phyloP scores from a whole-genome alignment of 129 eudicot genomes.

The Oenanthe sinensis region DNA sequence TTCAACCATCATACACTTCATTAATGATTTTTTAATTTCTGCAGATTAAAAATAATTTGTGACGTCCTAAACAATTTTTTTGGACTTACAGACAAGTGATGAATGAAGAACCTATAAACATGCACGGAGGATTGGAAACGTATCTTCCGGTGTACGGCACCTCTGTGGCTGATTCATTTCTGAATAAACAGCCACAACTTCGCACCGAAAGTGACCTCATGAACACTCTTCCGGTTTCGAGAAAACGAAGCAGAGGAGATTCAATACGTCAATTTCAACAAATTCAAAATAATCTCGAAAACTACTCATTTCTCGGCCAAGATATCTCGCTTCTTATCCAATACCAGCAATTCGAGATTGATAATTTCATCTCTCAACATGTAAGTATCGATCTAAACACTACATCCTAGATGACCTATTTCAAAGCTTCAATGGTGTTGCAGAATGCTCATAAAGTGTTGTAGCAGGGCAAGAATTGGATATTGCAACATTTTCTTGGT shows the following conservation, averaged over 20 bases:
- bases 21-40: too few species aligned
- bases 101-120: constrained; percentile 8
- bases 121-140: constrained; percentile 23
- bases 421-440: too few species aligned
- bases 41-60: not conserved
- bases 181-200: constrained; percentile 17
- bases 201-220: constrained; percentile 49
- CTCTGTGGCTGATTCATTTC: constrained; percentile 13
- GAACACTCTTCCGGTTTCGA: constrained; percentile 35
- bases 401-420: too few species aligned
- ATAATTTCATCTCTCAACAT: constrained; percentile 44
- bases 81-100: constrained; percentile 23
- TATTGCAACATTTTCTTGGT: too few species aligned
- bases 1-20: not conserved
- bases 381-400: constrained; percentile 23
- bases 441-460: too few species aligned
- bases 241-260: constrained; percentile 62
- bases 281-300: not conserved
- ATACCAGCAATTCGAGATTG: constrained; percentile 44
- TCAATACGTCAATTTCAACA: constrained; percentile 23
- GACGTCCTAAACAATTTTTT: not conserved
- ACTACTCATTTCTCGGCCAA: constrained; percentile 57
- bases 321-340: constrained; percentile 45
- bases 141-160: constrained; percentile 39
- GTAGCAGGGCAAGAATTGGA: too few species aligned